Evolutionary conservation across 2,329 filamentous ascomycete genomes (phyloP).

Genomic region (Aspergillus glaucus): DNA sequence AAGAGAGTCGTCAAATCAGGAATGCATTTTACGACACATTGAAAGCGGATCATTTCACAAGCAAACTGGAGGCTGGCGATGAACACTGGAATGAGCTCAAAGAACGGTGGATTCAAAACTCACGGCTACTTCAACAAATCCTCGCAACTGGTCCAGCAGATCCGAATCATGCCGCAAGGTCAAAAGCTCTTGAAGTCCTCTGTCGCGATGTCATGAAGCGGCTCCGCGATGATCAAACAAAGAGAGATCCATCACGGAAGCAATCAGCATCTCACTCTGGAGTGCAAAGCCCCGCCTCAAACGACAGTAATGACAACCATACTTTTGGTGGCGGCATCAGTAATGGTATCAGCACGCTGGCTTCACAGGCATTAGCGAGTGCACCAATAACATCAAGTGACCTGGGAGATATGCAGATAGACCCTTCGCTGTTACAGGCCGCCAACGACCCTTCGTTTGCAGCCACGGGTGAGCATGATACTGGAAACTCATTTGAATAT

Average conservation of each 20-base stretch:
- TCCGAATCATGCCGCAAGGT: slow-evolving; percentile 49
- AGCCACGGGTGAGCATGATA: slow-evolving; percentile 28
- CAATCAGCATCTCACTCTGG: slow-evolving; percentile 21
- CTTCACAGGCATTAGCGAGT: slow-evolving; percentile 39
- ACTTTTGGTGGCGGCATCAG: slow-evolving; percentile 23
- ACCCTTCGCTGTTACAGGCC: slow-evolving; percentile 56
- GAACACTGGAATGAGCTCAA: slow-evolving; percentile 68
- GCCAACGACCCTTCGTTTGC: slow-evolving; percentile 44
- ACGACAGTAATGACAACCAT: slow-evolving; percentile 16
- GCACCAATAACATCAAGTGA: slow-evolving; percentile 33
- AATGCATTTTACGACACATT: slow-evolving; percentile 61
- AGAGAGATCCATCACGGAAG: slow-evolving; percentile 46
- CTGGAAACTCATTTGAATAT: slow-evolving; percentile 27
- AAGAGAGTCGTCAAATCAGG: slow-evolving; percentile 60
- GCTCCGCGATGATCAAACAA: slow-evolving; percentile 60
- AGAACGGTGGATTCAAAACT: slow-evolving; percentile 58
- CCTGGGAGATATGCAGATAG: slow-evolving; percentile 54
- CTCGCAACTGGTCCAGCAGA: slow-evolving; percentile 49
- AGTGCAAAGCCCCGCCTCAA: slow-evolving; percentile 15
- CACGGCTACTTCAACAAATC: slow-evolving; percentile 49
- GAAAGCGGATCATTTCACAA: slow-evolving; percentile 60
- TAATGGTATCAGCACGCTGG: slow-evolving; percentile 39
- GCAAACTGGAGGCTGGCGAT: slow-evolving; percentile 65
- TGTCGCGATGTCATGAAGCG: slow-evolving; percentile 74
- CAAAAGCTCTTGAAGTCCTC: slow-evolving; percentile 63